These are phyloP conservation scores for Alternaria ethzedia DNA, from an alignment of 2,329 filamentous ascomycete species.

Conservation along the genomic window DNA sequence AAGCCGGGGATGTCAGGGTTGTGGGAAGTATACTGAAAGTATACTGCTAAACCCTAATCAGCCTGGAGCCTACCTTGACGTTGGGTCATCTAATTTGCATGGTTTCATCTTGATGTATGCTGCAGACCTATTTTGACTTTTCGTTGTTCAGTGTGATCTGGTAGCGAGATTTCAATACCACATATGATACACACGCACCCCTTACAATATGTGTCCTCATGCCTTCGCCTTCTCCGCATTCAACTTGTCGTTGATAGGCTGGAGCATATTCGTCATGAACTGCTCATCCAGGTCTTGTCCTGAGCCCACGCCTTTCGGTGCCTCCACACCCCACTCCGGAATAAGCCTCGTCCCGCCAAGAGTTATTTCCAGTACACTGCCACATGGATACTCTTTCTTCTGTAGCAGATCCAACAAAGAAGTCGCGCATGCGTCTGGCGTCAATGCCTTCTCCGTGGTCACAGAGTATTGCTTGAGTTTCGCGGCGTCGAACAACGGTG, in stretches of 20 bases:
- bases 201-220: neutral
- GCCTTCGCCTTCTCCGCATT: slow-evolving; percentile 23
- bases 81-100: neutral
- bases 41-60: neutral
- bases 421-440: slow-evolving; percentile 30
- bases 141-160: neutral
- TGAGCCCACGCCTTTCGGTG: slow-evolving; percentile 27
- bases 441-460: slow-evolving; percentile 13
- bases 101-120: neutral
- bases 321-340: slow-evolving; percentile 36
- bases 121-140: neutral
- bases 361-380: slow-evolving; percentile 32
- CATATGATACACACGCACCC: neutral
- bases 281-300: slow-evolving; percentile 24
- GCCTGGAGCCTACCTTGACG: neutral
- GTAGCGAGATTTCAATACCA: neutral
- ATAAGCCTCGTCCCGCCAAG: slow-evolving; percentile 26
- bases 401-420: slow-evolving; percentile 33
- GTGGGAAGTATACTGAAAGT: neutral
- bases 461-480: slow-evolving; percentile 33
- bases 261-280: slow-evolving; percentile 24
- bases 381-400: slow-evolving; percentile 37
- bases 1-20: neutral
- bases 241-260: slow-evolving; percentile 27
- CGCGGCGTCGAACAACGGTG: slow-evolving; percentile 31